Evolutionary conservation across 1,139 yeast genomes (phyloP).

Genomic region (Geotrichum cucujoidarum): DNA sequence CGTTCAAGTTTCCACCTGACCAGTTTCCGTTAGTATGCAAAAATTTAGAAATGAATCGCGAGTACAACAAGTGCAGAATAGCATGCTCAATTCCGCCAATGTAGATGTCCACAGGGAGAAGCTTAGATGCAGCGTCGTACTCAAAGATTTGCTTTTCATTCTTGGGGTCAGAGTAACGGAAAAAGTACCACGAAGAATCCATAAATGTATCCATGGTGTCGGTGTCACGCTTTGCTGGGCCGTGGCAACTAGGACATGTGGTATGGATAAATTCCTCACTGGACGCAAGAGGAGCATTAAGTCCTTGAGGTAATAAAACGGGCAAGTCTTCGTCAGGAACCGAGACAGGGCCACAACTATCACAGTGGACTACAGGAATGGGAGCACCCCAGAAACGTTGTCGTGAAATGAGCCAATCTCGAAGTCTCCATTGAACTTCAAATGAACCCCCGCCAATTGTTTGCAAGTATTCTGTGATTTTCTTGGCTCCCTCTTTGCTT

Average conservation of each 20-base stretch:
- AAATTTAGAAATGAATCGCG: conserved; percentile 80
- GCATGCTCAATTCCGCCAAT: conserved; percentile 97
- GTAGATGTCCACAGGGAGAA: conserved; percentile 83
- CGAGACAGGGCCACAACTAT: conserved; percentile 77
- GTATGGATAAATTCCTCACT: conserved; percentile 67
- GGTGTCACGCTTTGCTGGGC: conserved; percentile 77
- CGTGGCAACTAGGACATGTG: conserved; percentile 76
- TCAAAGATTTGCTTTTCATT: conserved; percentile 54
- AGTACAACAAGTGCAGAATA: conserved; percentile 77
- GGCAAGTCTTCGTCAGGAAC: conserved; percentile 86
- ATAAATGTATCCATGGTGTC: conserved; percentile 98
- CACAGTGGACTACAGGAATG: conserved; percentile 87
- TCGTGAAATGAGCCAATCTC: conserved; percentile 93
- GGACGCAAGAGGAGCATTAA: conserved; percentile 67
- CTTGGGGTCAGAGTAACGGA: conserved; percentile 73
- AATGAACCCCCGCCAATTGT: conserved; percentile 42
- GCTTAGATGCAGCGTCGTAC: conserved; percentile 45
- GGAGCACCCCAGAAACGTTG: conserved; percentile 99
- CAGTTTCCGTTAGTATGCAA: conserved; percentile 56
- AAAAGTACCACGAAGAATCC: conserved; percentile 95
- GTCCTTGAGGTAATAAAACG: conserved; percentile 63
- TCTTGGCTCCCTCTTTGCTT: conserved; percentile 47
- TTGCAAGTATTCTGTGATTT: conserved; percentile 45
- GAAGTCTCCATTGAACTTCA: conserved; percentile 55
- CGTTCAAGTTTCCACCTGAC: conserved; percentile 47